phyloP scores from a whole-genome alignment of 129 eudicot species.

The Calendula officinalis region DNA sequence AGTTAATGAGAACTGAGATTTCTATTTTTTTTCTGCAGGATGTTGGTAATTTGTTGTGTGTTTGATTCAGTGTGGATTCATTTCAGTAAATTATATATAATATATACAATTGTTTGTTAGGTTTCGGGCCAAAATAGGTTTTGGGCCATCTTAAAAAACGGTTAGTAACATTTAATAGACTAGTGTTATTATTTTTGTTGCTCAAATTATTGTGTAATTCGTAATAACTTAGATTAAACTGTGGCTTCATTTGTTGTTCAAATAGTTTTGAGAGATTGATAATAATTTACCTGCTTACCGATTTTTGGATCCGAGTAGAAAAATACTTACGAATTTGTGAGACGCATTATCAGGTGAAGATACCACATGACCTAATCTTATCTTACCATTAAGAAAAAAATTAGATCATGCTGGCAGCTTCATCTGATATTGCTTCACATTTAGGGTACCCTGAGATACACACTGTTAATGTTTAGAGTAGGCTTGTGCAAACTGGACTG shows the following conservation, averaged over 20 bases:
- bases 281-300: background rate
- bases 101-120: conserved; percentile 26
- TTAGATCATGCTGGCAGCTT: conserved; percentile 44
- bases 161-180: conserved; percentile 18
- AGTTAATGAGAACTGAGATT: conserved; percentile 2
- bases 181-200: conserved; percentile 17
- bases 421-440: conserved; percentile 26
- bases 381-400: conserved; percentile 5
- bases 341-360: conserved; percentile 20
- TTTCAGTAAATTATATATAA: conserved; percentile 4
- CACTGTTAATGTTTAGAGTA: too few relatives aligned
- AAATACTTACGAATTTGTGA: conserved; percentile 1
- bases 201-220: conserved; percentile 16
- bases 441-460: background rate
- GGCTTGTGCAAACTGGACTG: too few relatives aligned
- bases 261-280: background rate
- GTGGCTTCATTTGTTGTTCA: conserved; percentile 18
- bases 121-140: conserved; percentile 7
- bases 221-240: conserved; percentile 12
- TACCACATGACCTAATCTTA: conserved; percentile 26
- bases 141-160: background rate
- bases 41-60: conserved; percentile 16
- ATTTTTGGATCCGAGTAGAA: background rate
- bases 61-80: background rate
- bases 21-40: background rate